Evolutionary conservation across 139 green algal genomes (phyloP), one percentile per base, ranked within the genome.

Genomic region (Chlamydomonas eustigma): DNA sequence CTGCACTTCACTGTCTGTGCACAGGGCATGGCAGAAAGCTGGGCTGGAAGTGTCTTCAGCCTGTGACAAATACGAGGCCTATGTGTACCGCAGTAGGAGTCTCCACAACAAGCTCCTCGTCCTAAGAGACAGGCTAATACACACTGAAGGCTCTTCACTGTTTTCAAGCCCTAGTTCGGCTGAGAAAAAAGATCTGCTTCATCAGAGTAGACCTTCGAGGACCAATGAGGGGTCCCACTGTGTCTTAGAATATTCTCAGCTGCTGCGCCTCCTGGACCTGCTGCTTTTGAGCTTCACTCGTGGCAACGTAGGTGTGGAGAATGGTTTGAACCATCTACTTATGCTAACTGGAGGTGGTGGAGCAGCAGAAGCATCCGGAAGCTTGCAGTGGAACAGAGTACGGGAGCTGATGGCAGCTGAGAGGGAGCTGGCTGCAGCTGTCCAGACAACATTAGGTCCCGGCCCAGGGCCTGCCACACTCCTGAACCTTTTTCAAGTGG

Each of bases 31-130:
- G 52, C 52, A 28, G 32, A 6, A 8, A 35, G 52, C 52, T 22
- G 52, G 12, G 4, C 4, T 6, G 8, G 52, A 68, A 31, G 52
- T 68, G 6, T 33, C 52, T 5, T 4, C 6, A 33, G 52, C 52
- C 4, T 68, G 52, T 31, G 52, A 68, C 52, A 68, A 68, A 28
- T 68, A 35, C 22, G 52, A 68, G 52, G 52, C 8, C 12, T 68
- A 68, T 28, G n/a, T 68, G 52, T 68, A 68, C 52, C 52, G 52
- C 52, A 68, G 52, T 28, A 33, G n/a, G 12, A 28, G n/a, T 28
- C 32, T 68, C 52, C 34, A 33, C 52, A 68, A 31, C 52, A 68
- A 68, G 52, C n/a, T 68, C 12, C 6, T 25, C n/a, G n/a, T n/a
- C n/a, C n/a, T n/a, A n/a, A n/a, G n/a, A n/a, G n/a, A n/a, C n/a